These are phyloP conservation scores for Chytriomyces confervae DNA, from an alignment of 192 early-diverging fungal genomes.

Conservation along the genomic window DNA sequence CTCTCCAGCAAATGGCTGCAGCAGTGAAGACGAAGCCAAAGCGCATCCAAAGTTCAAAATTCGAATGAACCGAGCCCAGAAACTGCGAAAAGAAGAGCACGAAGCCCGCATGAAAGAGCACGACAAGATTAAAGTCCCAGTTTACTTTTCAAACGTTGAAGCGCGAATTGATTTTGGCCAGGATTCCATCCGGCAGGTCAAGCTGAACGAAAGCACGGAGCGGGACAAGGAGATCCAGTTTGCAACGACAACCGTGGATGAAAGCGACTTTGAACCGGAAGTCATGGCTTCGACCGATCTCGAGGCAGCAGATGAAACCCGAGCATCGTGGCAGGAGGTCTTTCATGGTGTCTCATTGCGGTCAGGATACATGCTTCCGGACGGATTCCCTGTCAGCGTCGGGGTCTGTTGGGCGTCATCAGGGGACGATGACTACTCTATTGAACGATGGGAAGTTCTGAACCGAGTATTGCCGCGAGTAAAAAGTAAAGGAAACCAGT, in stretches of 20 bases:
- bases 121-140: constrained; percentile 19
- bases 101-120: constrained; percentile 14
- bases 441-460: constrained; percentile 23
- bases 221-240: constrained; percentile 18
- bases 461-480: constrained; percentile 14
- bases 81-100: constrained; percentile 31
- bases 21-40: background rate
- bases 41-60: constrained; percentile 5
- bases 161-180: constrained; percentile 40
- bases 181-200: background rate
- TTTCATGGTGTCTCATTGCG: constrained; percentile 21
- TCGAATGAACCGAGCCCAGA: constrained; percentile 31
- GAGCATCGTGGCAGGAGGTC: constrained; percentile 23
- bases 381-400: constrained; percentile 16
- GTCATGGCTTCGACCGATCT: background rate
- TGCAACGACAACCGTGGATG: constrained; percentile 8
- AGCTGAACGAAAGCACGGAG: background rate
- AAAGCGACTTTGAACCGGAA: constrained; percentile 26
- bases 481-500: constrained; percentile 13
- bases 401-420: constrained; percentile 26
- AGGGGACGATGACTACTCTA: constrained; percentile 2
- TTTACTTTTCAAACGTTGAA: constrained; percentile 29
- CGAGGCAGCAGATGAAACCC: background rate
- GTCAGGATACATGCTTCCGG: constrained; percentile 23
- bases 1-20: background rate